Base-by-base conservation (phyloP, 2,329 filamentous ascomycete species). In the Scolecobasidium constrictum region DNA sequence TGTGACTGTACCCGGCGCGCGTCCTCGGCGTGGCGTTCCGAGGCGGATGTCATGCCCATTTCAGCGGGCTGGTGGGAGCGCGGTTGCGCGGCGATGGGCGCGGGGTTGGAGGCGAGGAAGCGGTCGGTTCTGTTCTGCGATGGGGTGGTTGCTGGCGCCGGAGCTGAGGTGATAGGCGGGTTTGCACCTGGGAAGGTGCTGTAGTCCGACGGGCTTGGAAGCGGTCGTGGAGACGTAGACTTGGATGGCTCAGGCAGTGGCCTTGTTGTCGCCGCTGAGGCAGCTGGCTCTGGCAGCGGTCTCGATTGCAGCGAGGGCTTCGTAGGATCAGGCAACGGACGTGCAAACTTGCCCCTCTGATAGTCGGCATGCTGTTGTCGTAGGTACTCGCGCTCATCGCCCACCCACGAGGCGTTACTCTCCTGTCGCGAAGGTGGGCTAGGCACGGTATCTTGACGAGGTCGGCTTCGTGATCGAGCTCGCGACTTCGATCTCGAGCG, bases 391-490 rank as follows among this genome's bases (percentile, higher is more conserved):
- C 74, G 73, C 58, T 85, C 80, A 49, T 80, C 74, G 62, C 48
- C 75, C 61, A 77, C 77, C 83, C 48, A 83, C 71, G 58, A 83
- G 63, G 57, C 80, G 65, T 54, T 79, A 61, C 61, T 74, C 61
- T 55, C 73, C 16, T 65, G 59, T 4, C 65, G 63, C 3, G 61
- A 63, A 2, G 62, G 60, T 3, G 57, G 54, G n/a, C 59, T 60
- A 38, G 56, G 58, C 17, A 40, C 35, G 15, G 28, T 36, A n/a
- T 31, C 26, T n/a, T 31, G 26, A 16, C 21, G 35, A 19, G 36
- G 57, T 23, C 54, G 54, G 44, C 56, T 61, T 40, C 51, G 51
- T n/a, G 59, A 62, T 37, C 57, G 33, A 54, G 55, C 52, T 31
- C 46, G 42, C 12, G 23, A 28, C 37, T 52, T 53, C n/a, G 61